Evolutionary conservation across 2,329 filamentous ascomycete genomes (phyloP).

Genomic region (Aurifilum marmelostoma): DNA sequence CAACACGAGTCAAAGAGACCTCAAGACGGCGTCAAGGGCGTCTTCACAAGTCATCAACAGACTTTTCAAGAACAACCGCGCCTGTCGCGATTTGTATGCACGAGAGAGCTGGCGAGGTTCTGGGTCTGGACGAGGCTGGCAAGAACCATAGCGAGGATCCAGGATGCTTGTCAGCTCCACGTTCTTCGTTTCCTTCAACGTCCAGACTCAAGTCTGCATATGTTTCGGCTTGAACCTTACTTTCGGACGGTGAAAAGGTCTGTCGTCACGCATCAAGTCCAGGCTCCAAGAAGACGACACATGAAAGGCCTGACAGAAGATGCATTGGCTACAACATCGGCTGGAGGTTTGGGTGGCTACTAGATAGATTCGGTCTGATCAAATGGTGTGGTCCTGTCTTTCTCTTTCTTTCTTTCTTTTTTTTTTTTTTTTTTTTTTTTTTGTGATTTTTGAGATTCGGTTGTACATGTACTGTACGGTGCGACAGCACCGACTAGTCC

Average conservation of each 20-base stretch:
- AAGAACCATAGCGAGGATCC: not conserved
- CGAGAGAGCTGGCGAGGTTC: not conserved
- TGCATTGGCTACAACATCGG: slow-evolving; percentile 3
- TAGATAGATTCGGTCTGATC: not conserved
- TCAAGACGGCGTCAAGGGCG: not conserved
- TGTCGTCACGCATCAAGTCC: not conserved
- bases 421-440: not conserved
- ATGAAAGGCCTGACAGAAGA: not conserved
- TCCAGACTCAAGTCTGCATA: not conserved
- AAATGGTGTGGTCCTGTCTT: not conserved
- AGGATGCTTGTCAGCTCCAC: not conserved
- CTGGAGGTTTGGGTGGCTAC: not conserved
- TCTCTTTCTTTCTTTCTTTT: not conserved
- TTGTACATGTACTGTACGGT: not conserved
- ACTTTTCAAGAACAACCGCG: not conserved
- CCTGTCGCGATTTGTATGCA: not conserved
- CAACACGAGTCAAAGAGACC: not conserved
- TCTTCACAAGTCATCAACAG: not conserved
- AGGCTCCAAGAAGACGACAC: not conserved
- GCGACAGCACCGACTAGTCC: not conserved
- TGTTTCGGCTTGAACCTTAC: not conserved
- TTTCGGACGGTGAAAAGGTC: not conserved
- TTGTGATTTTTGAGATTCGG: not conserved
- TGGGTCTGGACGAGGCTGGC: not conserved
- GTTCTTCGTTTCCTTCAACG: not conserved